Evolutionary conservation across 768 basidiomycete genomes (phyloP).

Genomic region (Leucocoprinus sp.): DNA sequence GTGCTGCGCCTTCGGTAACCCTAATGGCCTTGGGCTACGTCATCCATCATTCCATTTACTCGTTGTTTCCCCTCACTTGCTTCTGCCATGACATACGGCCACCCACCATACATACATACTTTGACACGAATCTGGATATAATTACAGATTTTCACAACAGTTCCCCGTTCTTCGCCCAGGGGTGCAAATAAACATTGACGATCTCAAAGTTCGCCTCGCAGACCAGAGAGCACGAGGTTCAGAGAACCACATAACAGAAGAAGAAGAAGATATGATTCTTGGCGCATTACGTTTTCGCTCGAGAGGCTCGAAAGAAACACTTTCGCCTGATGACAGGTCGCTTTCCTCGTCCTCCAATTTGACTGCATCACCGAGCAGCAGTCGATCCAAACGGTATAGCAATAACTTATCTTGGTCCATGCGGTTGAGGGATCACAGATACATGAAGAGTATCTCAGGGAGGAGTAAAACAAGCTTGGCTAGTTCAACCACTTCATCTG

Average conservation of each 20-base stretch:
- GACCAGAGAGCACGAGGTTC: slow-evolving; percentile 68
- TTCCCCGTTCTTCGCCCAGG: slow-evolving; percentile 75
- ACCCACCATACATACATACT: not conserved
- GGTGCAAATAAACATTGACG: slow-evolving; percentile 56
- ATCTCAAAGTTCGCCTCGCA: slow-evolving; percentile 59
- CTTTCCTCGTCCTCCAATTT: slow-evolving; percentile 29
- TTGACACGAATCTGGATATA: not conserved
- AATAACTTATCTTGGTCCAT: slow-evolving; percentile 83
- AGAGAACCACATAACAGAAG: slow-evolving; percentile 63
- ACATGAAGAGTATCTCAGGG: slow-evolving; percentile 46
- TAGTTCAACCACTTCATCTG: slow-evolving; percentile 35
- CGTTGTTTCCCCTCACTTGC: slow-evolving; percentile 9
- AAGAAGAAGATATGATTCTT: slow-evolving; percentile 80
- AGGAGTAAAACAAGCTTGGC: slow-evolving; percentile 32
- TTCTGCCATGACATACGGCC: slow-evolving; percentile 2
- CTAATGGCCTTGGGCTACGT: slow-evolving; percentile 1
- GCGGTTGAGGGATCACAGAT: slow-evolving; percentile 67
- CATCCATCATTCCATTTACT: slow-evolving; percentile 10
- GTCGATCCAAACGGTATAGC: slow-evolving; percentile 66
- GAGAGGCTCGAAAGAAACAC: slow-evolving; percentile 24
- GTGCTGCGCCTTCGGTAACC: slow-evolving; percentile 1
- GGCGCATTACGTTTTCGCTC: slow-evolving; percentile 50
- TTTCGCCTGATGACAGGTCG: slow-evolving; percentile 20
- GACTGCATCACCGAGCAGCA: slow-evolving; percentile 35
- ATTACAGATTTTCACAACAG: slow-evolving; percentile 62